A percentile compares a stretch with the other conserved stretches of the same genome.
Conservation (phyloP, 2,329 filamentous ascomycete species). For the Metarhizium rileyi region DNA sequence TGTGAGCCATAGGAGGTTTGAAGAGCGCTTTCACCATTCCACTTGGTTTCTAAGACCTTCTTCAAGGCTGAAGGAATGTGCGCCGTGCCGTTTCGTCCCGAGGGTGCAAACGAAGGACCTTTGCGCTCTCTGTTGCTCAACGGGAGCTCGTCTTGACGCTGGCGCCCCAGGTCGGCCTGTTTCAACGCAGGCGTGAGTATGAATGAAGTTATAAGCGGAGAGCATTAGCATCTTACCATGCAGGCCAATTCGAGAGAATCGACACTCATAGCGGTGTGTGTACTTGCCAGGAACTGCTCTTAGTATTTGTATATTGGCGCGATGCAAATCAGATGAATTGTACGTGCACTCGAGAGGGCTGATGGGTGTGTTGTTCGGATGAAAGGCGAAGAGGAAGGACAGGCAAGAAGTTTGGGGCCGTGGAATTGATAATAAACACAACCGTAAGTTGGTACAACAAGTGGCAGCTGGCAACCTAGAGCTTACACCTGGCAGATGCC, state of each 20-base stretch:
- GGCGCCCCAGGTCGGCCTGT: constrained; percentile 15
- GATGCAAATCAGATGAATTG: background rate
- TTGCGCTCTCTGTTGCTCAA: constrained; percentile 9
- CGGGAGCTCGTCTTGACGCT: constrained; percentile 14
- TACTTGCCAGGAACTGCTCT: background rate
- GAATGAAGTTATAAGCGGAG: background rate
- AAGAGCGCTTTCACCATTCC: constrained; percentile 10
- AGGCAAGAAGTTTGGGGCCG: too few species aligned
- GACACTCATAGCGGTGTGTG: background rate
- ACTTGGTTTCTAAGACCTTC: constrained; percentile 9
- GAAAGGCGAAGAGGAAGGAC: background rate
- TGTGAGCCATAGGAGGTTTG: background rate
- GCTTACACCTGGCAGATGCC: background rate
- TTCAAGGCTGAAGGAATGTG: constrained; percentile 9
- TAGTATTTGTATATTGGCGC: background rate
- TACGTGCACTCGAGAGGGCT: too few species aligned
- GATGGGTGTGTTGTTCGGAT: background rate
- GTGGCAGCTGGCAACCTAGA: background rate
- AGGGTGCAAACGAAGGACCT: constrained; percentile 10
- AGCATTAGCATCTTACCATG: constrained; percentile 3
- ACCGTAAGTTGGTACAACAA: background rate
- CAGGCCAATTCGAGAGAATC: constrained; percentile 1
- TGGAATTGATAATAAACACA: too few species aligned
- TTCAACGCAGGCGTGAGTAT: background rate
- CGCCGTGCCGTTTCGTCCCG: constrained; percentile 1